These are phyloP conservation scores for Claviceps sp. DNA, from an alignment of 2,329 filamentous ascomycete species.

Conservation along the genomic window DNA sequence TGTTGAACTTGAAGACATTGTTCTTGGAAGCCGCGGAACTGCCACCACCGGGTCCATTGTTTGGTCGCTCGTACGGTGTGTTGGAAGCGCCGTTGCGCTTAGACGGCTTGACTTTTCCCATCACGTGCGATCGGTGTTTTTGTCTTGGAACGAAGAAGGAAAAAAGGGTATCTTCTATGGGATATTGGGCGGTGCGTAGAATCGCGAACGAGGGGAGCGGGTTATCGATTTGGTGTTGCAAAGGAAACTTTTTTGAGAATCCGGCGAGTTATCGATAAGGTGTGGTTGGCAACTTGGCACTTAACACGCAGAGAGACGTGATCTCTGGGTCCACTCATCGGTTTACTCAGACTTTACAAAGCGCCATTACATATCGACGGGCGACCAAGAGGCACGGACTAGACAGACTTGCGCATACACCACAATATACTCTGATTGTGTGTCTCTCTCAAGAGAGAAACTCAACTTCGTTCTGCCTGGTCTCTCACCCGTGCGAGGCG, in stretches of 20 bases:
- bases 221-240: neutral
- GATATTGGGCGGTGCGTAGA: constrained; percentile 1
- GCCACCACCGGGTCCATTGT: constrained; percentile 8
- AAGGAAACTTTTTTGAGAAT: constrained; percentile 3
- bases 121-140: constrained; percentile 13
- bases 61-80: constrained; percentile 28
- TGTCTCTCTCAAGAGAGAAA: neutral
- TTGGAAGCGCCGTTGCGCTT: constrained; percentile 38
- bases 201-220: constrained; percentile 1
- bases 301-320: too few relatives aligned
- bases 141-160: too few relatives aligned
- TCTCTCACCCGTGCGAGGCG: neutral
- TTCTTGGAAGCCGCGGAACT: constrained; percentile 33
- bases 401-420: neutral
- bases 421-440: too few relatives aligned
- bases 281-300: too few relatives aligned
- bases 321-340: neutral
- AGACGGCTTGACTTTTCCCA: constrained; percentile 39
- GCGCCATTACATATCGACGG: neutral
- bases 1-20: constrained; percentile 97
- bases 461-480: neutral
- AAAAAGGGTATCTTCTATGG: neutral
- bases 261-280: constrained; percentile 12
- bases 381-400: neutral
- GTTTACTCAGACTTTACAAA: neutral